These are phyloP conservation scores for Erigeron canadensis DNA, from an alignment of 129 eudicot species.

Conservation along the genomic window DNA sequence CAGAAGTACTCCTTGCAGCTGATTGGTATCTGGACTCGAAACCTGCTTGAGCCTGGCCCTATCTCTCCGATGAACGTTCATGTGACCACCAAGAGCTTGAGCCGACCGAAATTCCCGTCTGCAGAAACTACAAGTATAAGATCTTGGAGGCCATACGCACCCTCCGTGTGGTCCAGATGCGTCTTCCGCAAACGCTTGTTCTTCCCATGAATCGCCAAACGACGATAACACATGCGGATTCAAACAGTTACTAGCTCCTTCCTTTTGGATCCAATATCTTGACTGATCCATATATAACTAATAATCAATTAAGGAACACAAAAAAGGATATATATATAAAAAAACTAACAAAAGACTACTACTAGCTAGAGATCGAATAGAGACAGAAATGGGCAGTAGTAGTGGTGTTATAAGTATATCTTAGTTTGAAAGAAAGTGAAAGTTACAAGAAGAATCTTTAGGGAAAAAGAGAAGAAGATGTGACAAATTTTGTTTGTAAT, in stretches of 20 bases:
- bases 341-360: too few relatives aligned
- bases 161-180: conserved; percentile 86
- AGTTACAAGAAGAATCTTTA: conserved; percentile 44
- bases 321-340: not conserved
- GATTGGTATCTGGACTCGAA: conserved; percentile 31
- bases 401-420: conserved; percentile 24
- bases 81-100: conserved; percentile 92
- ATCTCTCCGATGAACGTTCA: conserved; percentile 90
- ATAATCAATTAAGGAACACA: conserved; percentile 1
- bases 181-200: conserved; percentile 89
- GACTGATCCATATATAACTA: conserved; percentile 67
- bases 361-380: not conserved
- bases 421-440: conserved; percentile 43
- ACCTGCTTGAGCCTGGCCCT: conserved; percentile 82
- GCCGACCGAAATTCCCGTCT: conserved; percentile 88
- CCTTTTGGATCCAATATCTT: conserved; percentile 58
- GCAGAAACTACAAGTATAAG: conserved; percentile 87
- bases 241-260: conserved; percentile 37
- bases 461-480: conserved; percentile 38
- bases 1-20: too few relatives aligned
- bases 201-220: conserved; percentile 83
- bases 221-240: conserved; percentile 39
- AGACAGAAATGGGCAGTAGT: conserved; percentile 33
- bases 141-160: conserved; percentile 95
- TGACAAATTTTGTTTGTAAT: conserved; percentile 39